A percentile compares a stretch with the other conserved stretches of the same genome.
These are phyloP conservation scores for Rutidosis leptorrhynchoides DNA, from an alignment of 129 eudicot species.

Conservation along the genomic window DNA sequence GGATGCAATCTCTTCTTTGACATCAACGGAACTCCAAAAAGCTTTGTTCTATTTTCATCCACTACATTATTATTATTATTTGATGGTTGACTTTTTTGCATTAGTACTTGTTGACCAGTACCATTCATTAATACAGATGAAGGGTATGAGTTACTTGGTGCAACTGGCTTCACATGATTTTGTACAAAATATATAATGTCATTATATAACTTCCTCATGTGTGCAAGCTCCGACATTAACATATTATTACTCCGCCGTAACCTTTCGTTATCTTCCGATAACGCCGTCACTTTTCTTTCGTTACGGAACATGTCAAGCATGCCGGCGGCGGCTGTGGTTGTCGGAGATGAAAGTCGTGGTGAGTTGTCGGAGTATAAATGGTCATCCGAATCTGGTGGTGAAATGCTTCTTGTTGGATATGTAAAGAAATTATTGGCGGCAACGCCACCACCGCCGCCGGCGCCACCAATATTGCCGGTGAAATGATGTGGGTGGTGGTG, in stretches of 20 bases:
- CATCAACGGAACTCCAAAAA: slow-evolving; percentile 75
- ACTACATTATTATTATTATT: too few species aligned
- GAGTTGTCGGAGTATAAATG: slow-evolving; percentile 48
- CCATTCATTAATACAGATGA: slow-evolving; percentile 15
- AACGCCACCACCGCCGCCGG: slow-evolving; percentile 17
- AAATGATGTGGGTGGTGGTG: slow-evolving; percentile 48
- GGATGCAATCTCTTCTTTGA: slow-evolving; percentile 85
- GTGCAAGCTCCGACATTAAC: slow-evolving; percentile 82
- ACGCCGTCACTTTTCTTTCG: slow-evolving; percentile 49
- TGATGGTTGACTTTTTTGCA: slow-evolving; percentile 12
- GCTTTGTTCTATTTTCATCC: slow-evolving; percentile 42
- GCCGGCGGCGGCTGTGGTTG: slow-evolving; percentile 12
- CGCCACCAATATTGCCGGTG: slow-evolving; percentile 29
- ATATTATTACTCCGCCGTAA: slow-evolving; percentile 73
- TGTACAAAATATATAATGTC: slow-evolving; percentile 94
- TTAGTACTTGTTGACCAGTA: slow-evolving; percentile 10
- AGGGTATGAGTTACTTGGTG: slow-evolving; percentile 59
- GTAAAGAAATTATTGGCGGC: slow-evolving; percentile 41
- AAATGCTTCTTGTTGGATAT: slow-evolving; percentile 54
- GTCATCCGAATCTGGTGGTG: slow-evolving; percentile 85
- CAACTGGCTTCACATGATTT: slow-evolving; percentile 84
- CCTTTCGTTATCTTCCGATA: slow-evolving; percentile 83
- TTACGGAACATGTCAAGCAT: slow-evolving; percentile 32
- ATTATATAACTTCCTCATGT: slow-evolving; percentile 84
- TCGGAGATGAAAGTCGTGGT: slow-evolving; percentile 51